Conservation (phyloP, 2,329 filamentous ascomycete species). For the Fusarium miscanthi region DNA sequence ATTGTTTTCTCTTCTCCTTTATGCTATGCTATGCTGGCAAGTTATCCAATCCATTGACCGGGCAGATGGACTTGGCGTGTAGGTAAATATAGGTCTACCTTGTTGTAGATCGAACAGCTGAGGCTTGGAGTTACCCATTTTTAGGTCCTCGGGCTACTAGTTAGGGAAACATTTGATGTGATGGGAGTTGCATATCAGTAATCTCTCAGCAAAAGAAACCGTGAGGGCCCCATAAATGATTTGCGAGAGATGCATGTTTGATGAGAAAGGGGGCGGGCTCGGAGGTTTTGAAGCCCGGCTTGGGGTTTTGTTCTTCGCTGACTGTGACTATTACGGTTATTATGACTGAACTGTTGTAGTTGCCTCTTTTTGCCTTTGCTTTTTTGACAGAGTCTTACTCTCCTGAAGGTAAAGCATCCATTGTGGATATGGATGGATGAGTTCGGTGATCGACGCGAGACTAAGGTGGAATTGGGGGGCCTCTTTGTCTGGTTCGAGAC, state of each 20-base stretch:
- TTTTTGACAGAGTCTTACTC: neutral
- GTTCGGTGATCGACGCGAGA: constrained; percentile 28
- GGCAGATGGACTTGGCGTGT: neutral
- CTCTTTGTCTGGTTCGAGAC: neutral
- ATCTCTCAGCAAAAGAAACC: neutral
- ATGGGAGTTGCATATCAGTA: constrained; percentile 4
- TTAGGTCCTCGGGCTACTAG: constrained; percentile 1
- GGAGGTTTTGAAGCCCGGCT: neutral
- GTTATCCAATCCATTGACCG: neutral
- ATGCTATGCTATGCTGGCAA: neutral
- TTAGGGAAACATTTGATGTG: neutral
- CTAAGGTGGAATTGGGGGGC: neutral
- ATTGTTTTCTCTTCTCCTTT: neutral
- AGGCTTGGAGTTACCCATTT: neutral
- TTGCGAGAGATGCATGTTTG: neutral
- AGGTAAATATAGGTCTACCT: neutral
- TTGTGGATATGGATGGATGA: neutral
- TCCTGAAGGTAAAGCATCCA: neutral
- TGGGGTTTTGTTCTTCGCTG: neutral
- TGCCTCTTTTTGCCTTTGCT: neutral
- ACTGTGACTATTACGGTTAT: neutral
- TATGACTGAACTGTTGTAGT: neutral
- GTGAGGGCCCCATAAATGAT: constrained; percentile 13
- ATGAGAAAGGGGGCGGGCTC: constrained; percentile 16
- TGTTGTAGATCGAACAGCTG: constrained; percentile 8